Base-by-base conservation (phyloP, 129 eudicot species). In the Calendula officinalis region DNA sequence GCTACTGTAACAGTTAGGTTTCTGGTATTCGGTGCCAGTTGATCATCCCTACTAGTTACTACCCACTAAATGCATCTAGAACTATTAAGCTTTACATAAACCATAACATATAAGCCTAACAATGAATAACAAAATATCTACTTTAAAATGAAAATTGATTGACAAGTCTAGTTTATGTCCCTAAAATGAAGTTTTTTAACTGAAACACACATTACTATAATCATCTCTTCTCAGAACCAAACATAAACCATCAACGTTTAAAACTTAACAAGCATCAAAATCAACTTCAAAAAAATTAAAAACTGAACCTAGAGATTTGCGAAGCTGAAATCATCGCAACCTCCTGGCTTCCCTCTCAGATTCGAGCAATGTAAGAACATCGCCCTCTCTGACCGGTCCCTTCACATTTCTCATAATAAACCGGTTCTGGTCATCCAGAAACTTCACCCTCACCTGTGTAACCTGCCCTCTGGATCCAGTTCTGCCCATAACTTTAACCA, bases 301-400 rank as follows among this genome's bases (percentile, higher is more conserved):
- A 22, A 48, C 15, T 8, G 27, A 70, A 59, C 53, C 52, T 59
- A 10, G 1, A 48, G 16, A 11, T 38, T 39, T 13, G 13, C 5
- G 45, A 13, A 45, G 48, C 16, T 14, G 45, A 70, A 60, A 71
- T 66, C 77, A 77, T 8, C 73, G 73, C 66, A 77, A 56, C 68
- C 82, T 77, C 56, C 77, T 65, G 22, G 82, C 82, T 38, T 77
- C 82, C 61, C 82, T 77, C 74, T 77, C 82, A 0, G 82, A 77
- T 62, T 66, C 82, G 8, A 71, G 78, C 48, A 77, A 64, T 1
- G 75, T 77, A 49, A 77, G 75, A 66, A 66, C 66, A 60, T 77
- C 82, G 33, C 82, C 82, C 40, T 77, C 78, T 44, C 82, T 46
- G n/a, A 71, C 70, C 0, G 82, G 82, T 39, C 82, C 82, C 16